Evolutionary conservation across 2,329 filamentous ascomycete genomes (phyloP), one percentile per base, ranked within the genome.

Genomic region (Penicillium oxalicum): DNA sequence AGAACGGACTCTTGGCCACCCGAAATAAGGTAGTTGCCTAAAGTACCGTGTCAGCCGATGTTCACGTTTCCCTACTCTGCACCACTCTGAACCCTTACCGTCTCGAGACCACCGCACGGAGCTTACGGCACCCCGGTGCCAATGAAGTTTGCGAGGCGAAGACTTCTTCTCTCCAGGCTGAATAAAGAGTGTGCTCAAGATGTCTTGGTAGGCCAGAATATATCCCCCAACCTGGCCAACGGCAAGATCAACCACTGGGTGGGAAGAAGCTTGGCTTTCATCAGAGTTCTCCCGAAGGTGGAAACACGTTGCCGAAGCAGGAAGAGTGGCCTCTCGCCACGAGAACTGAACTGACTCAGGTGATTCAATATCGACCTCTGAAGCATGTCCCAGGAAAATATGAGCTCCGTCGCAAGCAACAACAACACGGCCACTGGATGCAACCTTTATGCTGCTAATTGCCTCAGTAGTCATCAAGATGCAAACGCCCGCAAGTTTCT

Each of bases 11-110:
- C 93, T 24, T 83, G 82, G 29, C 93, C 93, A 63, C 93, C 93
- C 48, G 93, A 97, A 45, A 98, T 84, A 50, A 98, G 72, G 67
- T 98, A 98, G 64, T 95, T 90, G 44, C 88, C 88, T 93, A 57
- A 24, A 32, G 7, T 7, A 8, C 7, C 11, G 11, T 5, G 29
- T 32, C 11, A 32, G 29, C 11, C 7, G 4, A 5, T 8, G 29
- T 32, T 11, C 29, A 11, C 29, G 7, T 11, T 8, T 32, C 11
- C 8, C 11, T 11, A 32, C 7, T 32, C 29, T 32, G 29, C 29
- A 11, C 29, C 11, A 7, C 29, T 32, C 29, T 7, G 29, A 5
- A 53, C 53, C n/a, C 52, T 57, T 78, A 88, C 91, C 91, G 76
- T 98, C 93, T 57, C 77, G 77, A 11, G 93, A 96, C 87, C 91